phyloP scores from a whole-genome alignment of 2,329 filamentous ascomycete genomes.

The Graphiopsis chlorocephala region DNA sequence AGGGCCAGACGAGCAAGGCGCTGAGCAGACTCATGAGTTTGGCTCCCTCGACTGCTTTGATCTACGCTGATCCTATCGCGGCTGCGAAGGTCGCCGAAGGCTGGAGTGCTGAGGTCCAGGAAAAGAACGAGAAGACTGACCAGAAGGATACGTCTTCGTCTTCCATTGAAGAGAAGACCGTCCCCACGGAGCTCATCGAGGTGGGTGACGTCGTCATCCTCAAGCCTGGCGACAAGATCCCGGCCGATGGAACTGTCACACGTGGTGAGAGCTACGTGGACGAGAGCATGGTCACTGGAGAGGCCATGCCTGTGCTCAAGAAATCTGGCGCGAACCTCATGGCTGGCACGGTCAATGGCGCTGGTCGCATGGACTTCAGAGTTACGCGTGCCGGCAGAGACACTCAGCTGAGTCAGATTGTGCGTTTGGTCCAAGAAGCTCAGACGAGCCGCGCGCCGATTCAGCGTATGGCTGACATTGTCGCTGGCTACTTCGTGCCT shows the following conservation, averaged over 20 bases:
- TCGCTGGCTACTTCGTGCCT: constrained; percentile 93
- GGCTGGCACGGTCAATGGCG: constrained; percentile 92
- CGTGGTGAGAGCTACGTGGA: constrained; percentile 91
- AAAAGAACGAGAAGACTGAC: constrained; percentile 42
- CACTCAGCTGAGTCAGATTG: constrained; percentile 95
- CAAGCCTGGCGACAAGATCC: constrained; percentile 92
- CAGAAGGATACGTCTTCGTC: constrained; percentile 50
- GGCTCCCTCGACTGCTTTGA: constrained; percentile 93
- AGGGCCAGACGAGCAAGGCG: constrained; percentile 93
- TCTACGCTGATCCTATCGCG: constrained; percentile 91
- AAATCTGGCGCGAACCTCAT: constrained; percentile 75
- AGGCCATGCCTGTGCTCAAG: constrained; percentile 93
- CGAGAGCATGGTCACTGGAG: constrained; percentile 98
- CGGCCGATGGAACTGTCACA: constrained; percentile 83
- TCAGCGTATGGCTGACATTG: constrained; percentile 82
- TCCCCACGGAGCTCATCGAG: constrained; percentile 91
- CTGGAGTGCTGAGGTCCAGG: constrained; percentile 55
- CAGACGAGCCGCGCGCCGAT: constrained; percentile 94
- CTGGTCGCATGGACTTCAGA: constrained; percentile 85
- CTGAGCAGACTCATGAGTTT: constrained; percentile 93
- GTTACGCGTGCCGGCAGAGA: constrained; percentile 91
- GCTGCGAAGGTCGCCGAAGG: constrained; percentile 83
- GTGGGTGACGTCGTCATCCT: constrained; percentile 91
- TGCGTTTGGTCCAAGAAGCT: constrained; percentile 95
- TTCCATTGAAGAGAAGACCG: constrained; percentile 75